Percentiles rank a stretch among this genome's conserved stretches.
Conservation (phyloP, 2,329 filamentous ascomycete genomes). For the Claviceps pazoutovae region DNA sequence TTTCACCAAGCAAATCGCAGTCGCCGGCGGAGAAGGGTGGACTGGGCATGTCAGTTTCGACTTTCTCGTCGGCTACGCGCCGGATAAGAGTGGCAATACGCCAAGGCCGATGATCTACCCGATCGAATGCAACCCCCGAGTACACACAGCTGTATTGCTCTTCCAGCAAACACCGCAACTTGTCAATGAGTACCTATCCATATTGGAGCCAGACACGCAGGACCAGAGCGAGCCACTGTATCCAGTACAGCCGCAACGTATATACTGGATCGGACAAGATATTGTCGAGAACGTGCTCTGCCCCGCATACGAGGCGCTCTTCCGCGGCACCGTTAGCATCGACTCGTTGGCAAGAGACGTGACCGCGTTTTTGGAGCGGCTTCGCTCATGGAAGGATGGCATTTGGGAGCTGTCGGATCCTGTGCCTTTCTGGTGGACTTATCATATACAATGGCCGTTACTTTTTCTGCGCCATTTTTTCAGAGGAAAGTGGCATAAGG, state of each 20-base stretch:
- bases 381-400: constrained; percentile 39
- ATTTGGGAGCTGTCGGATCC: constrained; percentile 41
- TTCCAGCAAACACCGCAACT: constrained; percentile 37
- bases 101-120: constrained; percentile 33
- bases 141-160: constrained; percentile 52
- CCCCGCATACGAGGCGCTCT: constrained; percentile 23
- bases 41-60: constrained; percentile 1
- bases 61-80: background rate
- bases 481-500: constrained; percentile 43
- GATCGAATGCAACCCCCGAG: constrained; percentile 59
- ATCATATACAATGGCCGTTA: constrained; percentile 41
- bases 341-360: constrained; percentile 5
- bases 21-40: constrained; percentile 26
- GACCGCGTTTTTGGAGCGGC: constrained; percentile 18
- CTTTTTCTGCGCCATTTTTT: constrained; percentile 32
- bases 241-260: constrained; percentile 13
- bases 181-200: constrained; percentile 37
- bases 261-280: constrained; percentile 58
- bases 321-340: constrained; percentile 10
- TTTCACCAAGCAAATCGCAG: constrained; percentile 48
- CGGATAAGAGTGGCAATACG: background rate
- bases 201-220: constrained; percentile 19
- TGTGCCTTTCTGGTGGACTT: constrained; percentile 41
- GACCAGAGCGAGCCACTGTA: constrained; percentile 9
- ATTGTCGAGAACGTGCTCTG: constrained; percentile 37